Evolutionary conservation across 768 basidiomycete species (phyloP).

Genomic region (Leccinum longicurvipes): DNA sequence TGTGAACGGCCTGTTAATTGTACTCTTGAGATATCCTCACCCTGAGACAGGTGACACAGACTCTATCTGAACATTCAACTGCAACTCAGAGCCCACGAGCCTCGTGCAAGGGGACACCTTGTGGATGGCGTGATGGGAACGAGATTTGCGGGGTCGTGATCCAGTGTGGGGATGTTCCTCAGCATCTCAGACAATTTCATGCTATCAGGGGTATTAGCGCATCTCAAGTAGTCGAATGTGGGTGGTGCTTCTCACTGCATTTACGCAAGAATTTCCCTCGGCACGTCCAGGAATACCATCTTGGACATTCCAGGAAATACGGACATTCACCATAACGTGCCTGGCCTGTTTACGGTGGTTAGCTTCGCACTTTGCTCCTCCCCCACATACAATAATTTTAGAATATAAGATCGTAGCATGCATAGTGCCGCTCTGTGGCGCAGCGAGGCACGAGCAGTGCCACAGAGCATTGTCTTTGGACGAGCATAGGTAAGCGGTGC

Average conservation of each 20-base stretch:
- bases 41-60: neutral
- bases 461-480: no score
- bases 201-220: neutral
- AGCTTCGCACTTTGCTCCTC: no score
- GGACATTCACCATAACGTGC: neutral
- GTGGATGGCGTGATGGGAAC: neutral
- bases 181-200: neutral
- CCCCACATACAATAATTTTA: no score
- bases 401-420: no score
- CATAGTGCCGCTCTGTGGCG: no score
- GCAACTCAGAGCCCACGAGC: neutral
- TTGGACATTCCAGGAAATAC: neutral
- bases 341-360: neutral
- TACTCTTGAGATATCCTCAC: neutral
- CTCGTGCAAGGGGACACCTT: neutral
- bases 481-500: no score
- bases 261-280: conserved; percentile 4
- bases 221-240: neutral
- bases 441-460: no score
- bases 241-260: neutral
- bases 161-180: neutral
- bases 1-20: no score
- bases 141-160: neutral
- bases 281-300: neutral
- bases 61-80: neutral